Base-by-base conservation (phyloP, 371 early-diverging fungal species). In the Syncephalis plumigaleata region DNA sequence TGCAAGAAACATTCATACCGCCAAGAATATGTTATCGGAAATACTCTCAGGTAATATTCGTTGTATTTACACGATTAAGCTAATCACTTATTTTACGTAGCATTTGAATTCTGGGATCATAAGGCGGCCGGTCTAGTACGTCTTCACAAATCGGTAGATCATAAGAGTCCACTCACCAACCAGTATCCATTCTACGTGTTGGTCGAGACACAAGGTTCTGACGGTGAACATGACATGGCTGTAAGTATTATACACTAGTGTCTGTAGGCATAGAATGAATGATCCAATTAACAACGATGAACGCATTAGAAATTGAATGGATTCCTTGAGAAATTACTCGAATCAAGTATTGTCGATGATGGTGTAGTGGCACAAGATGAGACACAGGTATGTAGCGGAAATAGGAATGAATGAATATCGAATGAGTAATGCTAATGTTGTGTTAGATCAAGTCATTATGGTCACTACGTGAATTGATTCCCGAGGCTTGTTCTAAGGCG, bases 91-190 rank as follows among this genome's bases (percentile, higher is more conserved):
- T 24, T 40, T 5, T 36, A n/a, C 22, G 15, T 53, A 62, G 94
- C 98, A 0, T 97, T 87, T 55, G 98, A 97, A 63, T 96, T 94
- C 54, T 94, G 88, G 84, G 98, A 97, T 56, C 53, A 58, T 17
- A 67, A 62, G 26, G 70, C 81, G 9, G 55, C 79, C 23, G 63
- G 69, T 40, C 73, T 92, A 53, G 81, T 87, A 38, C 63, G 77
- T 44, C 59, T 67, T 36, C 84, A 91, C 45, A 64, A 65, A 31
- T 63, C 59, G 49, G 61, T 59, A 8, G 66, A 69, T 3, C 54
- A 67, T 27, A 70, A 75, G 21, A 66, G 71, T 46, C 87, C 83
- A 0, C 71, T 87, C 52, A 59, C 70, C 23, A 67, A 67, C 20
- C 22, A 50, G 16, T 70, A 75, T 55, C 81, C 79, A n/a, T 97